A percentile compares a stretch with the other conserved stretches of the same genome.
phyloP scores from a whole-genome alignment of 2,329 filamentous ascomycete genomes.

The Zymoseptoria brevis region DNA sequence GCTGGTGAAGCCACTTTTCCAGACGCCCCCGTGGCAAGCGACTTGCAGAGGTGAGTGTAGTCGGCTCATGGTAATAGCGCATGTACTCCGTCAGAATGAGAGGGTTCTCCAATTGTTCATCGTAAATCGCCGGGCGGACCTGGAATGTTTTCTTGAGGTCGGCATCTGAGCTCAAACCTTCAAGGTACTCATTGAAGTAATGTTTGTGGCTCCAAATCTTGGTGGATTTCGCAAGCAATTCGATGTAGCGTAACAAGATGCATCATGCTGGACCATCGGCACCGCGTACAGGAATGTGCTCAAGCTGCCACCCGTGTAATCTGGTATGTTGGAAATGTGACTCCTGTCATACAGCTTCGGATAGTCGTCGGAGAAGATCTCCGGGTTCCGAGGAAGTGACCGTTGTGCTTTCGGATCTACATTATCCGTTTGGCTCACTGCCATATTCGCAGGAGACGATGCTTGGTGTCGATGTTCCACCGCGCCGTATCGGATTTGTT shows the following conservation, averaged over 20 bases:
- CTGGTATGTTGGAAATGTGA: slow-evolving; percentile 10
- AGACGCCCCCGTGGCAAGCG: background rate
- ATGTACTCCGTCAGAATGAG: slow-evolving; percentile 1
- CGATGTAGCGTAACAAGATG: slow-evolving; percentile 2
- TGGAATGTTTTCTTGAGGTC: slow-evolving; percentile 7
- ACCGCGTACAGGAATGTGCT: slow-evolving; percentile 6
- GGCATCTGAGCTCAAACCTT: background rate
- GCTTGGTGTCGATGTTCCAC: slow-evolving; percentile 1
- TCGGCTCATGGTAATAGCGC: background rate
- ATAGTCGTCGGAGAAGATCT: background rate
- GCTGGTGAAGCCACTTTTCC: slow-evolving; percentile 5
- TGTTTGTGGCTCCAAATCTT: slow-evolving; percentile 1
- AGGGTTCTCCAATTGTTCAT: background rate
- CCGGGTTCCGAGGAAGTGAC: background rate
- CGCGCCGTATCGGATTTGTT: slow-evolving; percentile 7
- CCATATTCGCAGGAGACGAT: background rate
- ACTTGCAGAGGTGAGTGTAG: background rate
- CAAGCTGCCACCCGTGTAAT: slow-evolving; percentile 7
- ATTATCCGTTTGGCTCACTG: background rate
- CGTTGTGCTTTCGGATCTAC: background rate
- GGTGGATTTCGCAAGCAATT: slow-evolving; percentile 5
- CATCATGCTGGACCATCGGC: slow-evolving; percentile 1
- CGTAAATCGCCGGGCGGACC: slow-evolving; percentile 1
- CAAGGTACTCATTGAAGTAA: slow-evolving; percentile 9
- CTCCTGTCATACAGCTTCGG: slow-evolving; percentile 7